Evolutionary conservation across 108 stramenopile genomes (phyloP).

Genomic region (Schizochytrium sp.): DNA sequence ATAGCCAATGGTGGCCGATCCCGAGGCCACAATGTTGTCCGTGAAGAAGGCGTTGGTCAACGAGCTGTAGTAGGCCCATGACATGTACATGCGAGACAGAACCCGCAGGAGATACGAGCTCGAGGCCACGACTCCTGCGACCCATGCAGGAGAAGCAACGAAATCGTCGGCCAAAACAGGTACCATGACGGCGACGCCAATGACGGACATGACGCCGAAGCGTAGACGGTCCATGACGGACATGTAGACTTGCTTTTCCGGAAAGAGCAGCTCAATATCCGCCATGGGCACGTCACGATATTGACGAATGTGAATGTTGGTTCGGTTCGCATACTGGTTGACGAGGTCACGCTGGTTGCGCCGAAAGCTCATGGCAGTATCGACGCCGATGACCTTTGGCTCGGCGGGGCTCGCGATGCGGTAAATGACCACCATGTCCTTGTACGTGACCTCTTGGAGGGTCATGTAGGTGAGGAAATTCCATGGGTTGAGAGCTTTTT

Average conservation of each 20-base stretch:
- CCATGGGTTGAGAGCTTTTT: not conserved
- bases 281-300: slow-evolving; percentile 11
- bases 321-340: not conserved
- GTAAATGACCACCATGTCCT: slow-evolving; percentile 5
- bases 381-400: not conserved
- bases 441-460: not conserved
- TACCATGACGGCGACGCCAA: not conserved
- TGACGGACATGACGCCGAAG: not conserved
- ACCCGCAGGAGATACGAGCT: not conserved
- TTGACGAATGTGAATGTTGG: not conserved
- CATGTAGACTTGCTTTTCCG: slow-evolving; percentile 16
- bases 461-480: not conserved
- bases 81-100: slow-evolving; percentile 6
- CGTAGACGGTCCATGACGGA: not conserved
- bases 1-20: not conserved
- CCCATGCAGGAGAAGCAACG: not conserved
- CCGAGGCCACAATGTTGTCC: not conserved
- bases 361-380: not conserved
- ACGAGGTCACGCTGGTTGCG: not conserved
- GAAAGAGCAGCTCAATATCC: slow-evolving; percentile 1
- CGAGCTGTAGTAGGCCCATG: not conserved
- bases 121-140: not conserved
- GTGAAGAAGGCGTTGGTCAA: not conserved
- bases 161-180: not conserved
- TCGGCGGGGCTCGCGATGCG: not conserved